phyloP scores from a whole-genome alignment of 768 basidiomycete genomes.

The Xanthoconium stramineum region DNA sequence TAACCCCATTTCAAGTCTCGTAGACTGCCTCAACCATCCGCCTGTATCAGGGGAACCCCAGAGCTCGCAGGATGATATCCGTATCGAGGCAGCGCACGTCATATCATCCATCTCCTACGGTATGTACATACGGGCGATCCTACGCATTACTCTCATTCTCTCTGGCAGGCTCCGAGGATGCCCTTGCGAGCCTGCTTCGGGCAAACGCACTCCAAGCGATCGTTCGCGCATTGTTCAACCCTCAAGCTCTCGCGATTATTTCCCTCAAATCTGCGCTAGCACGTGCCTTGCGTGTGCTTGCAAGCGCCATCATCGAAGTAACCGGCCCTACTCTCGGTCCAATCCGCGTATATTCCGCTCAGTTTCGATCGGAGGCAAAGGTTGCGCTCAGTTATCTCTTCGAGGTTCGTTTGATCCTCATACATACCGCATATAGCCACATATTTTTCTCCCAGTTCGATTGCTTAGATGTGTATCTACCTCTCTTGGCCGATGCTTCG shows the following conservation, averaged over 20 bases:
- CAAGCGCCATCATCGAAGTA: slow-evolving; percentile 59
- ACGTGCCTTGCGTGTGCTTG: slow-evolving; percentile 60
- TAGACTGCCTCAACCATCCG: slow-evolving; percentile 54
- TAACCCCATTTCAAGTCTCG: slow-evolving; percentile 43
- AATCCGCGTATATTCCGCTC: slow-evolving; percentile 34
- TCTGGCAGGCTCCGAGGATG: slow-evolving; percentile 54
- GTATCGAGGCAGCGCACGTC: slow-evolving; percentile 73
- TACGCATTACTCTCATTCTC: neutral
- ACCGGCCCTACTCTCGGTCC: slow-evolving; percentile 72
- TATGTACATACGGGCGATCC: slow-evolving; percentile 15
- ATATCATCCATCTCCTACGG: slow-evolving; percentile 73
- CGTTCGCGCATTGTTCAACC: slow-evolving; percentile 55
- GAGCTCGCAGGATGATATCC: slow-evolving; percentile 47
- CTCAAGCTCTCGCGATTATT: slow-evolving; percentile 31
- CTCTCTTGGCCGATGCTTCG: slow-evolving; percentile 49
- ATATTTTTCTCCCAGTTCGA: slow-evolving; percentile 39
- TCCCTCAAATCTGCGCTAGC: slow-evolving; percentile 55
- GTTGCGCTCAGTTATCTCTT: slow-evolving; percentile 59
- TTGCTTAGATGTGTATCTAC: slow-evolving; percentile 64
- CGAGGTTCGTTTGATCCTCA: slow-evolving; percentile 37
- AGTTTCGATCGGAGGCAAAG: slow-evolving; percentile 50
- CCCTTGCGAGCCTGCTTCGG: slow-evolving; percentile 54
- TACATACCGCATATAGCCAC: neutral
- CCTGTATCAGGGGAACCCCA: slow-evolving; percentile 32
- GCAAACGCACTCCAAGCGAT: slow-evolving; percentile 58